Evolutionary conservation across 108 stramenopile genomes (phyloP).

Genomic region (Schizochytrium sp.): DNA sequence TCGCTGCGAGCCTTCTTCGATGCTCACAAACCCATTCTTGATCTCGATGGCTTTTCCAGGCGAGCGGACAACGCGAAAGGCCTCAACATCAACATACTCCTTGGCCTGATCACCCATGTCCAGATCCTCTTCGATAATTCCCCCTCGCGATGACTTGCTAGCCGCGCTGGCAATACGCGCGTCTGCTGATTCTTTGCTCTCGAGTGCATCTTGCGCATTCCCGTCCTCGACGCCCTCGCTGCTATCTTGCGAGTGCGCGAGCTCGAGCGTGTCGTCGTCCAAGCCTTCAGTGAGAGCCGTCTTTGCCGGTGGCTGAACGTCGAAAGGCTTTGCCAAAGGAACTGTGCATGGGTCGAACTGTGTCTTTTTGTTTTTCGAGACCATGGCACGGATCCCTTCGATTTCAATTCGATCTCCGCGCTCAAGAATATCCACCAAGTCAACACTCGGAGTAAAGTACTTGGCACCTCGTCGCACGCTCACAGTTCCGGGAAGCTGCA

Average conservation of each 20-base stretch:
- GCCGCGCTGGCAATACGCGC: not conserved
- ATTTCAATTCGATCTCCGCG: not conserved
- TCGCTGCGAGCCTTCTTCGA: not conserved
- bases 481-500: not conserved
- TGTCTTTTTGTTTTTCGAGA: not conserved
- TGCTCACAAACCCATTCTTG: not conserved
- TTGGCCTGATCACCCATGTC: not conserved
- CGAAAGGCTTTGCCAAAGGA: not conserved
- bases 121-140: not conserved
- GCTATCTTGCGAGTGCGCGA: no score
- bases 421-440: not conserved
- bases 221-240: no score
- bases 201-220: no score
- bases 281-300: no score
- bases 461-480: not conserved
- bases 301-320: not conserved
- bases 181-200: no score
- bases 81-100: not conserved
- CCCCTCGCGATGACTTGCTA: not conserved
- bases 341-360: not conserved
- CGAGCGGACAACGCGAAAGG: not conserved
- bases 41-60: not conserved
- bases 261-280: no score
- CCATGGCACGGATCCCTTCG: not conserved
- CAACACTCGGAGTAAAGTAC: constrained; percentile 2